These are phyloP conservation scores for Fusarium avenaceum DNA, from an alignment of 2,329 filamentous ascomycete species.

Conservation along the genomic window DNA sequence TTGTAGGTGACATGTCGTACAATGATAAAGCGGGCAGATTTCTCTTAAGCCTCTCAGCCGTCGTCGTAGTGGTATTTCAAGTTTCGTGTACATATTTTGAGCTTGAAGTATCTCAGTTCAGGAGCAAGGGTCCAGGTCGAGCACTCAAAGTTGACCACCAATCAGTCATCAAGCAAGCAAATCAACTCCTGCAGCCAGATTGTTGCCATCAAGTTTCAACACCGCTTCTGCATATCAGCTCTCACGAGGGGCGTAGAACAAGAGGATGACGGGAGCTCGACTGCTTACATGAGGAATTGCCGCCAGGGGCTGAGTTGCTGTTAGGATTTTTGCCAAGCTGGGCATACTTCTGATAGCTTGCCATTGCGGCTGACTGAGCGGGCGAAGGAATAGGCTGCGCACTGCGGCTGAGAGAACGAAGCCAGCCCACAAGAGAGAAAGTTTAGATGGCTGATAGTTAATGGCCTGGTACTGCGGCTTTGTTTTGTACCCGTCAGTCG, in stretches of 20 bases:
- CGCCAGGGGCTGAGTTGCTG: conserved; percentile 42
- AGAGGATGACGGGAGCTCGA: conserved; percentile 38
- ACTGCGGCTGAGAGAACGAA: conserved; percentile 14
- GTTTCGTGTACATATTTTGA: conserved; percentile 4
- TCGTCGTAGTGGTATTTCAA: conserved; percentile 7
- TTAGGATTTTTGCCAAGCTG: conserved; percentile 46
- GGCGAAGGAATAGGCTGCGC: conserved; percentile 10
- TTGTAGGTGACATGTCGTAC: conserved; percentile 37
- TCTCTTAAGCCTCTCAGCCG: conserved; percentile 9
- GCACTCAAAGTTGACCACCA: conserved; percentile 29
- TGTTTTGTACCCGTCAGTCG: conserved; percentile 39
- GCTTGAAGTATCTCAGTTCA: conserved; percentile 11
- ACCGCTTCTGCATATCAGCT: conserved; percentile 47
- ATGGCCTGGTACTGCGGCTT: conserved; percentile 11
- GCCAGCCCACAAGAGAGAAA: conserved; percentile 1
- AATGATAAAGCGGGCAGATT: not conserved
- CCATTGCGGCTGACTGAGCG: conserved; percentile 40
- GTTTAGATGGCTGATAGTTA: conserved; percentile 2
- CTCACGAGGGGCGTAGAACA: conserved; percentile 26
- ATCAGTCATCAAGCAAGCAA: conserved; percentile 37
- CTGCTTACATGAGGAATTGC: conserved; percentile 34
- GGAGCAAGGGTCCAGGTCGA: conserved; percentile 11
- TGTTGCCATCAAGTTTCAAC: conserved; percentile 20
- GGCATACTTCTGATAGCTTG: conserved; percentile 49
- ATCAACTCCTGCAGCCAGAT: conserved; percentile 21